Base-by-base conservation (phyloP, 2,329 filamentous ascomycete species). In the Colletotrichum phormii region DNA sequence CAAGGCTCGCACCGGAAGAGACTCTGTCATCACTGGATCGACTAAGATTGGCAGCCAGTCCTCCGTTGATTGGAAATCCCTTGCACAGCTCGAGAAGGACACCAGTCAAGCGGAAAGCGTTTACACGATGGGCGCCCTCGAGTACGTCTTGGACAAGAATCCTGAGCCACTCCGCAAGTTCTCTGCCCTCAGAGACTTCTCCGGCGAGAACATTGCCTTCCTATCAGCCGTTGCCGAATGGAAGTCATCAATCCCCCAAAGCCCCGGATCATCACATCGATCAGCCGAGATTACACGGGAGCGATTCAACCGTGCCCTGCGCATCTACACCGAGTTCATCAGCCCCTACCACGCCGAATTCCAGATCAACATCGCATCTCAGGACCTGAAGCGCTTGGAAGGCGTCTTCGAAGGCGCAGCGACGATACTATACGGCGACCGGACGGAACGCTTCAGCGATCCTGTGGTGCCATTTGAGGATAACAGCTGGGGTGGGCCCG, bases 181-280 rank as follows among this genome's bases (percentile, higher is more conserved):
- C 78, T 91, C 92, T 0, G 91, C 91, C 0, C 84, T 89, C 1
- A 86, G 88, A 46, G 92, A 93, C 76, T 93, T 93, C 77, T 93
- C 91, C 0, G 91, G 91, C 15, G 92, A 94, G 79, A 94, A 94
- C 77, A 91, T 93, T 75, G 88, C 91, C 59, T 93, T 93, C 79
- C 81, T 93, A 5, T 88, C 86, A 9, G 83, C 85, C 53, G 87
- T 92, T 9, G 83, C 85, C 2, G 84, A 87, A 70, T 93, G 89
- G 89, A 90, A 89, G 78, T 76, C 78, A 3, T 80, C 79, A 1
- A 79, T 82, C 58, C 80, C 82, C 0, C 54, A 35, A 8, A 22
- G 42, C 24, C 0, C 35, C 4, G 62, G 12, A 49, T 71, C 69
- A 60, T 75, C 75, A 35, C 76, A 78, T 6, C 67, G 68, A 7